Evolutionary conservation across 1,139 yeast species (phyloP).

Genomic region (Yamadazyma oceani): DNA sequence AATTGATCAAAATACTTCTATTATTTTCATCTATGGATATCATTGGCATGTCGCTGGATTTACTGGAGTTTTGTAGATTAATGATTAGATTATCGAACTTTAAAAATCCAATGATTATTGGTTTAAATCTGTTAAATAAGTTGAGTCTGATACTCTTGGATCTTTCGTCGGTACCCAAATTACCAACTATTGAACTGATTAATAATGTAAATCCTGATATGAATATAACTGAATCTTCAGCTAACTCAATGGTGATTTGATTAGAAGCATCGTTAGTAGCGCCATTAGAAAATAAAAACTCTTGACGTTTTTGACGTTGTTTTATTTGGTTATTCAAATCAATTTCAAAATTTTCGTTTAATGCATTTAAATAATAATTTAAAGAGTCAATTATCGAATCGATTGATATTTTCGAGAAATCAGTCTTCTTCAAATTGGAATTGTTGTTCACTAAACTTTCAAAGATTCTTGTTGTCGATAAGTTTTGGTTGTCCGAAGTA

Average conservation of each 20-base stretch:
- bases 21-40: conserved; percentile 34
- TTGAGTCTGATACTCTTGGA: conserved; percentile 29
- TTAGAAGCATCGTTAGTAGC: conserved; percentile 10
- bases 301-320: conserved; percentile 38
- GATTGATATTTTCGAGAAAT: conserved; percentile 55
- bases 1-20: conserved; percentile 35
- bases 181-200: conserved; percentile 35
- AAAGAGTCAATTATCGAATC: conserved; percentile 57
- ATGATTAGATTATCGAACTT: conserved; percentile 41
- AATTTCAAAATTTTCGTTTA: conserved; percentile 43
- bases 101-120: conserved; percentile 37
- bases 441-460: conserved; percentile 37
- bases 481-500: conserved; percentile 55
- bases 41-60: conserved; percentile 25
- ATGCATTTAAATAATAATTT: conserved; percentile 53
- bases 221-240: conserved; percentile 79
- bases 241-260: conserved; percentile 52
- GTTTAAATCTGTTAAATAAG: conserved; percentile 36
- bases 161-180: conserved; percentile 26
- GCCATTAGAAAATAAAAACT: conserved; percentile 28
- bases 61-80: conserved; percentile 16
- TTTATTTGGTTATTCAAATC: conserved; percentile 34
- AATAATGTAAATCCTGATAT: conserved; percentile 66
- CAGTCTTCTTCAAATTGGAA: conserved; percentile 33
- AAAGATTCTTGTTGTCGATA: conserved; percentile 35